These are phyloP conservation scores for Trebouxia gelatinosa DNA, from an alignment of 163 green algal genomes.

Conservation along the genomic window DNA sequence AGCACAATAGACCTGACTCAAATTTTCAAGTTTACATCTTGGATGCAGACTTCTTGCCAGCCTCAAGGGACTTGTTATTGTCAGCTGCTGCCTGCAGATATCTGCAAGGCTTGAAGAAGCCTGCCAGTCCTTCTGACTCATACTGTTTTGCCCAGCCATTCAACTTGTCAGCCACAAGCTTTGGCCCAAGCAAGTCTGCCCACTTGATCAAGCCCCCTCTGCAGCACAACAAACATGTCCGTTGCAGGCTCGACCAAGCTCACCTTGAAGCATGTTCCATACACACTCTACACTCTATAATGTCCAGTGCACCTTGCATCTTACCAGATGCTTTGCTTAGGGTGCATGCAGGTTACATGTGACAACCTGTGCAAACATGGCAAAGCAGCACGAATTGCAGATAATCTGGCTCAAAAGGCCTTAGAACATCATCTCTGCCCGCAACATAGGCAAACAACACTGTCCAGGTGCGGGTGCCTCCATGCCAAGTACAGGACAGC, in stretches of 20 bases:
- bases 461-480: too few relatives aligned
- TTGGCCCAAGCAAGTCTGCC: conserved; percentile 85
- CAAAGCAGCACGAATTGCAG: too few relatives aligned
- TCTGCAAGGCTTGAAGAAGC: conserved; percentile 92
- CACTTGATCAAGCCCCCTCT: conserved; percentile 94
- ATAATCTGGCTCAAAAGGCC: too few relatives aligned
- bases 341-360: too few relatives aligned
- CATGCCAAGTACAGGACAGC: too few relatives aligned
- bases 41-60: conserved; percentile 25
- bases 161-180: conserved; percentile 53
- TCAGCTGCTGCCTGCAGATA: conserved; percentile 61
- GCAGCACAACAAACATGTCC: background rate
- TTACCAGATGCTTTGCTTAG: too few relatives aligned
- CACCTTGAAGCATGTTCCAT: too few relatives aligned
- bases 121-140: conserved; percentile 46
- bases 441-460: too few relatives aligned
- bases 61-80: conserved; percentile 42
- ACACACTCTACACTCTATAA: background rate
- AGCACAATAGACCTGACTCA: background rate
- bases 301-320: too few relatives aligned
- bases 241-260: too few relatives aligned
- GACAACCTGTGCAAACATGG: too few relatives aligned
- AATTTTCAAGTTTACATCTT: conserved; percentile 15
- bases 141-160: conserved; percentile 64
- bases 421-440: too few relatives aligned